A percentile compares a stretch with the other conserved stretches of the same genome.
Conservation (phyloP, 495 filamentous ascomycete genomes). For the Opeltia flavorubescens region DNA sequence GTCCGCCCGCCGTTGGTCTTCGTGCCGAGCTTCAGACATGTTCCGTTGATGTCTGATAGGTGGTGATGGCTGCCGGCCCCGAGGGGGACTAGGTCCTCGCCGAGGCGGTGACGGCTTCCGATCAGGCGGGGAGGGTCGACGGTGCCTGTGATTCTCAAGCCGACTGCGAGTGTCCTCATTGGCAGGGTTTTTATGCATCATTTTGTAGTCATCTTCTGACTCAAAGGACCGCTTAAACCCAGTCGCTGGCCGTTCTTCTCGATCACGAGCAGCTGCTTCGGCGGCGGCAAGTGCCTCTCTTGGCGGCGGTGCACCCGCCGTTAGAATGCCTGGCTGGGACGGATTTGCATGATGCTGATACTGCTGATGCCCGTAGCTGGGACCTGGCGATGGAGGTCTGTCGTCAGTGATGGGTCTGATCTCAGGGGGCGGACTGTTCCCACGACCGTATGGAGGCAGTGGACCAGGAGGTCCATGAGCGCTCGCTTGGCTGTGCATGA, state of each 20-base stretch:
- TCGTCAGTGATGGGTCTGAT: slow-evolving; percentile 77
- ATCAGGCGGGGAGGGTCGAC: slow-evolving; percentile 53
- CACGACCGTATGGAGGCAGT: slow-evolving; percentile 43
- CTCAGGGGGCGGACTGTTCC: slow-evolving; percentile 67
- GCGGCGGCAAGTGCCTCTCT: slow-evolving; percentile 58
- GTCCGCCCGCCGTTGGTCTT: slow-evolving; percentile 54
- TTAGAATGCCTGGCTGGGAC: slow-evolving; percentile 52
- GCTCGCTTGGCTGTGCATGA: slow-evolving; percentile 44
- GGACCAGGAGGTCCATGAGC: slow-evolving; percentile 27
- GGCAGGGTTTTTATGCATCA: slow-evolving; percentile 61
- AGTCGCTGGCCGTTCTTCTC: slow-evolving; percentile 61
- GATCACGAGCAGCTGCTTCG: slow-evolving; percentile 65
- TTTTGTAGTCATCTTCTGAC: slow-evolving; percentile 64
- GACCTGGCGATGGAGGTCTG: slow-evolving; percentile 69
- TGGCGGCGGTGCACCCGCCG: slow-evolving; percentile 60
- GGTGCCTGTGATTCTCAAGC: slow-evolving; percentile 68
- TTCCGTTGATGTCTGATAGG: slow-evolving; percentile 58
- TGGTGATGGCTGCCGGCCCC: slow-evolving; percentile 39
- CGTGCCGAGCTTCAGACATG: slow-evolving; percentile 60
- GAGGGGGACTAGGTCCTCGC: slow-evolving; percentile 13
- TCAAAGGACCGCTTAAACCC: slow-evolving; percentile 77
- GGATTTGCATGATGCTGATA: slow-evolving; percentile 58
- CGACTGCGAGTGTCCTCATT: slow-evolving; percentile 78
- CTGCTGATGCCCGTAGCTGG: slow-evolving; percentile 65
- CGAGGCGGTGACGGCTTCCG: slow-evolving; percentile 43